Base-by-base conservation (phyloP, 805 yeast genomes). In the Allodekkera sacchari region DNA sequence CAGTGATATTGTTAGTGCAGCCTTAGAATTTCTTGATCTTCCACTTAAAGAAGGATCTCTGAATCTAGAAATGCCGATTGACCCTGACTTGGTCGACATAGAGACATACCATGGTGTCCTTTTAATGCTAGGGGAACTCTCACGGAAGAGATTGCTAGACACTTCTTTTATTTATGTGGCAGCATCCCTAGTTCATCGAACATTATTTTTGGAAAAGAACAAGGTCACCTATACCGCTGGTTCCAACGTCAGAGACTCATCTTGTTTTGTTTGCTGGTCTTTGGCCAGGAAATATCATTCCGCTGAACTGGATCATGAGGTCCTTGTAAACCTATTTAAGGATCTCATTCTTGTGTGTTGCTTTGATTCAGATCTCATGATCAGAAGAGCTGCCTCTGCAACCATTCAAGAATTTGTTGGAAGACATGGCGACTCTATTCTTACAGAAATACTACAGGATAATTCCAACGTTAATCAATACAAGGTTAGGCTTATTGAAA, bases 391-490 rank as follows among this genome's bases (percentile, higher is more conserved):
- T 12, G 78, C 88, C 1, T 64, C 84, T 5, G 95, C 96, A 1
- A 89, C 92, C 0, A 45, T 88, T 6, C 96, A 88, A 48, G 97
- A 88, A 46, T 63, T 81, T 11, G 50, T 84, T 3, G 97, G 97
- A 0, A 59, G 96, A 22, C 77, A 74, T 48, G 83, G 83, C 1
- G 56, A 55, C 9, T 20, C 35, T 19, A 35, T 64, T 18, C 57
- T 74, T 45, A 40, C 36, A 3, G 31, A 42, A 4, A 28, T 31
- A 30, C 21, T 32, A 14, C 12, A 29, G 7, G 8, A 17, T 7
- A 28, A 25, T 4, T 21, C 28, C 2, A 43, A 44, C 10, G 41
- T 55, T 11, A 61, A 68, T 7, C 44, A 48, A 6, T 57, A 60
- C 36, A 62, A 67, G 12, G 59, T 80, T 23, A 49, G 51, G 11